Evolutionary conservation across 306 rosid species (phyloP).

Genomic region (Phaseolus lunatus): DNA sequence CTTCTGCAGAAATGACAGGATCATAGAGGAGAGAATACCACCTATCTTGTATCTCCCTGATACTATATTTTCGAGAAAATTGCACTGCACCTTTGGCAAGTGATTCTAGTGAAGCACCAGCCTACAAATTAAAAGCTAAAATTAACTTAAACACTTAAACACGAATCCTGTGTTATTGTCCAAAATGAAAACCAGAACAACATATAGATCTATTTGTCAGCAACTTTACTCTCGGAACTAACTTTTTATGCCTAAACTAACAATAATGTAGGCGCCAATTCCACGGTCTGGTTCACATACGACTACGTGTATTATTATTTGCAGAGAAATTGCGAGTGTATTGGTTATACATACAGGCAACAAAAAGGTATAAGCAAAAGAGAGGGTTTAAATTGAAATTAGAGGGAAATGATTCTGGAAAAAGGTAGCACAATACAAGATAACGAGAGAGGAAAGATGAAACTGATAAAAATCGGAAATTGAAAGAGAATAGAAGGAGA

Average conservation of each 20-base stretch:
- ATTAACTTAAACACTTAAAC: slow-evolving; percentile 39
- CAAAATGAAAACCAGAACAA: background rate
- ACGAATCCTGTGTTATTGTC: slow-evolving; percentile 8
- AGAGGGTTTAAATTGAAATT: background rate
- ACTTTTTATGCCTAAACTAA: background rate
- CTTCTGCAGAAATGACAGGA: slow-evolving; percentile 66
- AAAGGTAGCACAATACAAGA: background rate
- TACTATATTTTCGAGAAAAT: slow-evolving; percentile 78
- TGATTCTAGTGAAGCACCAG: slow-evolving; percentile 97
- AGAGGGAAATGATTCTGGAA: background rate
- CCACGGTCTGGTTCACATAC: background rate
- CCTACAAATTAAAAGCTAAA: slow-evolving; percentile 58
- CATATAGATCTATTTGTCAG: background rate
- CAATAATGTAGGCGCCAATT: background rate
- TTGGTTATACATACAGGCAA: background rate
- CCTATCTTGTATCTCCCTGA: slow-evolving; percentile 80
- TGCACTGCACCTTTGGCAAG: slow-evolving; percentile 98
- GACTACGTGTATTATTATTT: no score
- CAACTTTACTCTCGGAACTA: background rate
- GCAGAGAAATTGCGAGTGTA: background rate
- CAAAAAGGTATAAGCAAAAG: background rate
- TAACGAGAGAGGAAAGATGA: background rate
- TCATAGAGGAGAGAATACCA: slow-evolving; percentile 87
- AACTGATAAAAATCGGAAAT: background rate
- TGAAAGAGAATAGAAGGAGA: background rate